phyloP scores from a whole-genome alignment of 768 basidiomycete species.

The Favolaschia claudopus region DNA sequence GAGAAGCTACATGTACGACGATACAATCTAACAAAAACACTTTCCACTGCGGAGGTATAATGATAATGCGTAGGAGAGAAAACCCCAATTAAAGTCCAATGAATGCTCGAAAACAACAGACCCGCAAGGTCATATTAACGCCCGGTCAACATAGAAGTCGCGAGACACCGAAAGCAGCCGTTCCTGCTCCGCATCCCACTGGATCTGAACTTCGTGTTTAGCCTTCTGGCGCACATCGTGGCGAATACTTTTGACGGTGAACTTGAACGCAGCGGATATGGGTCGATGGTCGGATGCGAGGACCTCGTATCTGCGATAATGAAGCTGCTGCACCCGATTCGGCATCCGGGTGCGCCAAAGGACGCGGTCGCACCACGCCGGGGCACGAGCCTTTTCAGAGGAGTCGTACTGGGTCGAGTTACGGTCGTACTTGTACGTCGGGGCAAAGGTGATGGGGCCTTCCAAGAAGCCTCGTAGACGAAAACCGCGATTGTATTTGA shows the following conservation, averaged over 20 bases:
- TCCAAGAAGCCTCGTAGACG: conserved; percentile 86
- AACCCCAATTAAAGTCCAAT: conserved; percentile 10
- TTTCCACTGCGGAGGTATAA: conserved; percentile 19
- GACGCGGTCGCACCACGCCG: conserved; percentile 97
- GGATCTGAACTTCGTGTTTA: conserved; percentile 60
- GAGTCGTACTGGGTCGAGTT: conserved; percentile 82
- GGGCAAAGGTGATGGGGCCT: conserved; percentile 81
- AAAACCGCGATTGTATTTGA: conserved; percentile 87
- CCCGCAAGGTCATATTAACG: conserved; percentile 28
- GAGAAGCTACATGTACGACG: conserved; percentile 24
- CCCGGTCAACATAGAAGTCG: conserved; percentile 49
- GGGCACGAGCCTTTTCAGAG: conserved; percentile 86
- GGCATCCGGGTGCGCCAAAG: conserved; percentile 73
- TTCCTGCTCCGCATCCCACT: conserved; percentile 60
- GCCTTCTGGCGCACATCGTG: conserved; percentile 63
- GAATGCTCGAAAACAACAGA: background rate
- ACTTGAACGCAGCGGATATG: conserved; percentile 78
- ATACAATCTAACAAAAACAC: conserved; percentile 20
- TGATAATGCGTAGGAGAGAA: background rate
- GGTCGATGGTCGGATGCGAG: conserved; percentile 93
- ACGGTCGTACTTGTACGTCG: conserved; percentile 96
- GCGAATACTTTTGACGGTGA: conserved; percentile 78
- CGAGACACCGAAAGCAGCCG: conserved; percentile 46
- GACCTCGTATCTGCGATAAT: conserved; percentile 84
- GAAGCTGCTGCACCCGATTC: conserved; percentile 66